Evolutionary conservation across 2,329 filamentous ascomycete genomes (phyloP).

Genomic region (Diaporthe sp.): DNA sequence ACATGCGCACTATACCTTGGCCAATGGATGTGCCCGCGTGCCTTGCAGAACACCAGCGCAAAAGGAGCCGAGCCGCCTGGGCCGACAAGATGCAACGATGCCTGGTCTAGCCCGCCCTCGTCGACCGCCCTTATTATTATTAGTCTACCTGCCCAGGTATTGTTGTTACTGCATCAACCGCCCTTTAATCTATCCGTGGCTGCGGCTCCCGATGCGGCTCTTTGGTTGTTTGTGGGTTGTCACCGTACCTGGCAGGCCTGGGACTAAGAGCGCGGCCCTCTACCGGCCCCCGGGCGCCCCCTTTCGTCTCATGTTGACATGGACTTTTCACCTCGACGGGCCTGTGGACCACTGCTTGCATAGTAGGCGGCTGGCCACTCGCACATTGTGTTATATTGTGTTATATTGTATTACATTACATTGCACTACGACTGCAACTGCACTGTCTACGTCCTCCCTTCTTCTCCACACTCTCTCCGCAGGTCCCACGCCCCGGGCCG

Average conservation of each 20-base stretch:
- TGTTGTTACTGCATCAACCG: background rate
- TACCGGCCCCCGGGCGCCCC: background rate
- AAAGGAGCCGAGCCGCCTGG: background rate
- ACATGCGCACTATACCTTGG: background rate
- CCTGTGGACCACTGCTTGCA: background rate
- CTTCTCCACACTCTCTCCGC: background rate
- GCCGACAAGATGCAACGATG: background rate
- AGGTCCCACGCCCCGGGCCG: constrained; percentile 5
- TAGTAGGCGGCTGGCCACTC: background rate
- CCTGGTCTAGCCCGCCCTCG: background rate
- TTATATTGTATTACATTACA: background rate
- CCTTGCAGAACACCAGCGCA: background rate
- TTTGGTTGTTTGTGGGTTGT: background rate
- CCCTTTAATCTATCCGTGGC: constrained; percentile 13
- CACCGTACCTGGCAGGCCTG: too few relatives aligned
- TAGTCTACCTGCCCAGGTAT: background rate
- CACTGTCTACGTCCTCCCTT: background rate
- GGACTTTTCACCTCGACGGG: background rate
- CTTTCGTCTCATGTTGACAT: constrained; percentile 14
- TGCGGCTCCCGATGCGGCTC: constrained; percentile 20
- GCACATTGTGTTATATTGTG: background rate
- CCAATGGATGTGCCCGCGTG: constrained; percentile 1
- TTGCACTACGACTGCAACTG: background rate
- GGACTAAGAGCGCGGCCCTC: background rate
- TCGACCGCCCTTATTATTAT: background rate